Evolutionary conservation across 768 basidiomycete genomes (phyloP).

Genomic region (Austroboletus festivus): DNA sequence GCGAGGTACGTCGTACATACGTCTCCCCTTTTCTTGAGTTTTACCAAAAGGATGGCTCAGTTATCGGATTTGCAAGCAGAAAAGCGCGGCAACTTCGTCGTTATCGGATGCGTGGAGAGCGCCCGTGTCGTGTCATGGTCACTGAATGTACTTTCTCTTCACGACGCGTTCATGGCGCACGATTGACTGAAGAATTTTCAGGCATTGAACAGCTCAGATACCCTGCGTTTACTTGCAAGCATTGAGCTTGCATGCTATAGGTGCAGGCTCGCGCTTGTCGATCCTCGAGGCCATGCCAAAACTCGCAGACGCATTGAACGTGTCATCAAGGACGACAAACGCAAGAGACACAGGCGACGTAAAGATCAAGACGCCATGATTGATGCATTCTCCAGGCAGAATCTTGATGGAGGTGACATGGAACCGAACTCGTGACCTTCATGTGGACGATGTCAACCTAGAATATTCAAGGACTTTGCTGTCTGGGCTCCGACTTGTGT

Average conservation of each 20-base stretch:
- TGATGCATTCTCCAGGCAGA: conserved; percentile 66
- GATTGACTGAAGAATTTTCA: conserved; percentile 29
- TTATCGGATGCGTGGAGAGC: conserved; percentile 76
- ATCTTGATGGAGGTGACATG: conserved; percentile 32
- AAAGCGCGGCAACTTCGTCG: conserved; percentile 84
- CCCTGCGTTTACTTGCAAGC: conserved; percentile 74
- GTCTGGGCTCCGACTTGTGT: conserved; percentile 3
- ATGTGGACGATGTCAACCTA: conserved; percentile 9
- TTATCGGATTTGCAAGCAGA: conserved; percentile 75
- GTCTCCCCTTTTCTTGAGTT: background rate
- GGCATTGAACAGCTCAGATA: conserved; percentile 83
- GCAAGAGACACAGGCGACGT: conserved; percentile 74
- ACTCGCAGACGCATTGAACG: conserved; percentile 70
- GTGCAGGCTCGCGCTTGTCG: conserved; percentile 63
- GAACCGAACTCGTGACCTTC: conserved; percentile 25
- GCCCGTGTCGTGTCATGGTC: conserved; percentile 81
- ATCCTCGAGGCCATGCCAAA: conserved; percentile 65
- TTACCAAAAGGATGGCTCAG: conserved; percentile 32
- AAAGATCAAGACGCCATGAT: conserved; percentile 84
- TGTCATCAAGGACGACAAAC: conserved; percentile 81
- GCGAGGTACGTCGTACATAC: conserved; percentile 49
- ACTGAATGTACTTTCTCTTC: conserved; percentile 53
- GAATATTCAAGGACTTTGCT: conserved; percentile 13
- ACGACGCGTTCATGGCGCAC: conserved; percentile 4
- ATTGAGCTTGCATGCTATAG: conserved; percentile 83